These are phyloP conservation scores for Fusarium robinianum DNA, from an alignment of 2,329 filamentous ascomycete species.

Conservation along the genomic window DNA sequence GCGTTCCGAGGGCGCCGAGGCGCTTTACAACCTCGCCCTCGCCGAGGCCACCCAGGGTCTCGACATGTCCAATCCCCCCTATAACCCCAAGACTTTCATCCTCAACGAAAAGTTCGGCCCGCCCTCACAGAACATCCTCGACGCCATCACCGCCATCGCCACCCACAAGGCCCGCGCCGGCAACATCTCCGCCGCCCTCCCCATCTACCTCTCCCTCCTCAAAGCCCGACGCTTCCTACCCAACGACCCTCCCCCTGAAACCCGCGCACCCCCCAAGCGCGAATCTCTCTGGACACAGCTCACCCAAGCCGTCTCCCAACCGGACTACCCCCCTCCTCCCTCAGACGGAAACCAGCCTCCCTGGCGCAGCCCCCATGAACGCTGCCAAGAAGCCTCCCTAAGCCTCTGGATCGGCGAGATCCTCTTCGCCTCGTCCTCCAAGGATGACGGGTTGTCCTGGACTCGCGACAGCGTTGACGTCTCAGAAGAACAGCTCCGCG, in stretches of 20 bases:
- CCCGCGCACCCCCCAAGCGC: conserved; percentile 10
- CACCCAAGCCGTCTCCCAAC: conserved; percentile 44
- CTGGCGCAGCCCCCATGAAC: conserved; percentile 64
- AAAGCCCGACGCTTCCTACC: conserved; percentile 71
- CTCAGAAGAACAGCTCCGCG: conserved; percentile 70
- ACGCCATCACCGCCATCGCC: conserved; percentile 75
- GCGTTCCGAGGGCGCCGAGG: conserved; percentile 64
- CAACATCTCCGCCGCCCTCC: conserved; percentile 71
- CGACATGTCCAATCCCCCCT: conserved; percentile 44
- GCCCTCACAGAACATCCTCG: conserved; percentile 75
- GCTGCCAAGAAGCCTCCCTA: conserved; percentile 83
- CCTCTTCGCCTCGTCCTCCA: conserved; percentile 67
- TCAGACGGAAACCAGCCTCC: conserved; percentile 71
- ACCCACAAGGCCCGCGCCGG: conserved; percentile 74
- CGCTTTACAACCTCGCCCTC: conserved; percentile 76
- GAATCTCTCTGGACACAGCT: conserved; percentile 29
- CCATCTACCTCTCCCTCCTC: conserved; percentile 83
- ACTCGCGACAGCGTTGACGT: conserved; percentile 84
- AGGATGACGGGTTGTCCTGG: conserved; percentile 81
- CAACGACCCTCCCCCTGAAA: conserved; percentile 38
- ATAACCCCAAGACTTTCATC: conserved; percentile 67
- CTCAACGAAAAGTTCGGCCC: conserved; percentile 62
- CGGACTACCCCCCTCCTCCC: conserved; percentile 72
- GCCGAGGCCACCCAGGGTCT: conserved; percentile 69
- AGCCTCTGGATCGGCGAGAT: conserved; percentile 95